Evolutionary conservation across 495 filamentous ascomycete genomes (phyloP), one percentile per base, ranked within the genome.

Genomic region (Hypoxylon crocopeplum): DNA sequence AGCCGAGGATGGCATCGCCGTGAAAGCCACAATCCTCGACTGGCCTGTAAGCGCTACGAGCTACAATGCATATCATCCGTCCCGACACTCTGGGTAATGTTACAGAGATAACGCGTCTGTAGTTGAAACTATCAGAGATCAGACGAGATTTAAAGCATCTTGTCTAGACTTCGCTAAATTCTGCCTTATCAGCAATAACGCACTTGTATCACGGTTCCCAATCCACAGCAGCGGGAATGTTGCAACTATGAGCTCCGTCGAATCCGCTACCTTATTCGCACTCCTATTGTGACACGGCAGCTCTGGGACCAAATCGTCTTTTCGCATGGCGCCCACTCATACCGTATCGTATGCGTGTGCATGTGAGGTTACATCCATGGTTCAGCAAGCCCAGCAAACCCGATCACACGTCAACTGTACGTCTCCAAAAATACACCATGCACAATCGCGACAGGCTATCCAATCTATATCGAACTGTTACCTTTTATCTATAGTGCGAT

Each of bases 71-170:
- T 56, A 36, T 48, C 46, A 34, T 37, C 17, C 34, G 47, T 41
- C 40, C 52, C 59, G 37, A 38, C 5, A 3, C 40, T 52, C 29
- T 48, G 59, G 47, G 59, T 56, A 48, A 52, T 62, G 59, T 62
- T 62, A 56, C 59, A 52, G 48, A 40, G 51, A 56, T 56, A 48
- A 46, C 46, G 41, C 8, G 3, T 27, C 8, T 27, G 24, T 8
- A 27, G 4, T 27, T 27, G 24, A 27, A 27, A 27, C 24, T 8
- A 27, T 8, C 24, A 8, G 4, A 27, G 24, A 8, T 27, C 24
- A 27, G 24, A 27, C 24, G 24, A 27, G 4, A n/a, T n/a, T n/a
- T n/a, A n/a, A n/a, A n/a, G n/a, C n/a, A n/a, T n/a, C n/a, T n/a
- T 27, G 24, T 4, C 3, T 27, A 27, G 24, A 27, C 24, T 27